Evolutionary conservation across 2,329 filamentous ascomycete genomes (phyloP), one percentile per base, ranked within the genome.

Genomic region (Dryadomyces quercus-mongolicae): DNA sequence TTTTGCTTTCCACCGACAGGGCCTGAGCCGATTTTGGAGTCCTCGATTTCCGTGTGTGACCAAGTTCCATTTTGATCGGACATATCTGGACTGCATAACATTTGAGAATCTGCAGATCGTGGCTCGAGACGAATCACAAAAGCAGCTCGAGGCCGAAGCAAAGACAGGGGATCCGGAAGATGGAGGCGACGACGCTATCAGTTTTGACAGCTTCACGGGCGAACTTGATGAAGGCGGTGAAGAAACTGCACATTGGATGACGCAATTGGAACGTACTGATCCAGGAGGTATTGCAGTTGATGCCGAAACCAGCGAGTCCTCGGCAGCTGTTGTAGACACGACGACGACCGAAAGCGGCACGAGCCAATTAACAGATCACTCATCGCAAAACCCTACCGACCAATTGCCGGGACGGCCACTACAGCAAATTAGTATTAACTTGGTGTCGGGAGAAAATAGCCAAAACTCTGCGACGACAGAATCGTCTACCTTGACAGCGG

Each of bases 21-120:
- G 80, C 4, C 84, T 85, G 62, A 82, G 80, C 15, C 74, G 75
- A 1, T 90, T 86, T 62, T 89, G 81, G 72, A 84, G 83, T 56
- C 78, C 89, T 52, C 78, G 90, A 1, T 94, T 95, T 62, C 86
- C 90, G 1, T 74, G 78, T 2, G 80, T 92, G 3, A 75, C 80
- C 55, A 94, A 92, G 62, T 74, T 94, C 10, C 88, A 95, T 61
- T 78, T 76, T 57, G 89, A 95, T 64, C 76, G 89, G 22, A 78
- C 78, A 2, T 86, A 80, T 63, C 71, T 75, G 21, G 86, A 94
- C 55, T 76, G 82, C 1, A 70, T 88, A 18, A 80, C 82, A 0
- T 88, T 91, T 58, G 67, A 76, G 1, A 82, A 89, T 53, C 71
- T 95, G 3, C 85, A 91, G 60, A 64, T 74, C 6, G 73, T 62